Evolutionary conservation across 129 eudicot genomes (phyloP).

Genomic region (Flaveria brownii): DNA sequence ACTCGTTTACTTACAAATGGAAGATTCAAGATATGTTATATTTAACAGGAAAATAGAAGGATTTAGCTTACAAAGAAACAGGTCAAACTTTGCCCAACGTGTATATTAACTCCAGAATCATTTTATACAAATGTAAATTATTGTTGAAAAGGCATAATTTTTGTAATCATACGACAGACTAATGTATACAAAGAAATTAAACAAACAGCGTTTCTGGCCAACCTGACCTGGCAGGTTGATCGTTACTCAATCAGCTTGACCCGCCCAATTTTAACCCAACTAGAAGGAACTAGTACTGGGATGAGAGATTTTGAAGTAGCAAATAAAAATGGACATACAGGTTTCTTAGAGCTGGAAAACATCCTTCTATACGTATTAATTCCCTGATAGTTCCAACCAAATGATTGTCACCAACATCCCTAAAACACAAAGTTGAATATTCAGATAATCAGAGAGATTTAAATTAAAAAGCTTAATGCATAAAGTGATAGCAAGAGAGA

Average conservation of each 20-base stretch:
- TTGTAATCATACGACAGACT: background rate
- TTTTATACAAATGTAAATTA: background rate
- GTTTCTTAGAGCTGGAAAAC: conserved; percentile 90
- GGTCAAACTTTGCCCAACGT: background rate
- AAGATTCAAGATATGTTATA: background rate
- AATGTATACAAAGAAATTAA: background rate
- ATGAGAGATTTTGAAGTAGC: background rate
- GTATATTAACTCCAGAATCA: conserved; percentile 2
- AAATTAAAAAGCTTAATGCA: background rate
- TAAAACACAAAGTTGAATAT: conserved; percentile 28
- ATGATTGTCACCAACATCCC: conserved; percentile 98
- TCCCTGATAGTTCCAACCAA: conserved; percentile 94
- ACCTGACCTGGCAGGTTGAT: background rate
- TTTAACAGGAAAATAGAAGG: background rate
- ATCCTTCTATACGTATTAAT: conserved; percentile 89
- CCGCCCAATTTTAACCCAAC: background rate
- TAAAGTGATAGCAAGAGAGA: background rate
- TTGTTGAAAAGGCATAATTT: background rate
- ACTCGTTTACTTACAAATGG: conserved; percentile 5
- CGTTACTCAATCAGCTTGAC: conserved; percentile 5
- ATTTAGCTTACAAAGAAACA: background rate
- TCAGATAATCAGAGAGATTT: conserved; percentile 17
- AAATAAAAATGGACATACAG: conserved; percentile 52
- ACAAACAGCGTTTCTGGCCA: conserved; percentile 5
- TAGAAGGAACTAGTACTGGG: conserved; percentile 14